Evolutionary conservation across 306 rosid species (phyloP), one percentile per base, ranked within the genome.

Genomic region (Pyrus betulifolia): DNA sequence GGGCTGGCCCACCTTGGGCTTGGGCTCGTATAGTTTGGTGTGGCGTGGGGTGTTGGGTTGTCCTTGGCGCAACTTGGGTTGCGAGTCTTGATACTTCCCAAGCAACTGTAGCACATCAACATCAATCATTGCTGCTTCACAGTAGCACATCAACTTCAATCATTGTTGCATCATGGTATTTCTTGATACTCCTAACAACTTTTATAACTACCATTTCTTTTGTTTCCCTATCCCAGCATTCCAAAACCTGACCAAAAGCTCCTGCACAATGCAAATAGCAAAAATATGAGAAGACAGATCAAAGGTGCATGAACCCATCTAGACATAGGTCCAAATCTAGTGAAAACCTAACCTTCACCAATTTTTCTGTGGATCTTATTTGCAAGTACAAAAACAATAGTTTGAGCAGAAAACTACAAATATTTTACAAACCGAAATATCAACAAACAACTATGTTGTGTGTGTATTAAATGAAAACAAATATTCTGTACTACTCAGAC

Each of bases 41-140:
- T 1, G 1, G 25, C n/a, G n/a, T n/a, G n/a, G n/a, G n/a, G 25
- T 25, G 25, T 25, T 25, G 25, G 25, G 25, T 25, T 25, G 25
- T 25, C 25, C 25, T 25, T 25, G 25, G 25, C 25, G 25, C 25
- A 1, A 25, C 25, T 25, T 25, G 25, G 25, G 25, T 1, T 25
- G 25, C 25, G 25, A 25, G 25, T 25, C 25, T 25, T 25, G 25
- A 25, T 30, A 25, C 82, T 88, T 90, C 22, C 87, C 93, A 79
- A 92, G 93, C 84, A 88, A 90, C 58, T 92, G 90, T 77, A 92
- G 81, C 80, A 92, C 86, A 77, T 88, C 97, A 79, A 92, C 87
- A 82, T 92, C 97, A 70, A 92, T 87, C 93, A 87, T 87, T 63
- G 97, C 97, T 55, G 97, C 97, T n/a, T n/a, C n/a, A n/a, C n/a